A percentile compares a stretch with the other conserved stretches of the same genome.
Conservation (phyloP, 202 grass and related monocot species). For the Zizania palustris region DNA sequence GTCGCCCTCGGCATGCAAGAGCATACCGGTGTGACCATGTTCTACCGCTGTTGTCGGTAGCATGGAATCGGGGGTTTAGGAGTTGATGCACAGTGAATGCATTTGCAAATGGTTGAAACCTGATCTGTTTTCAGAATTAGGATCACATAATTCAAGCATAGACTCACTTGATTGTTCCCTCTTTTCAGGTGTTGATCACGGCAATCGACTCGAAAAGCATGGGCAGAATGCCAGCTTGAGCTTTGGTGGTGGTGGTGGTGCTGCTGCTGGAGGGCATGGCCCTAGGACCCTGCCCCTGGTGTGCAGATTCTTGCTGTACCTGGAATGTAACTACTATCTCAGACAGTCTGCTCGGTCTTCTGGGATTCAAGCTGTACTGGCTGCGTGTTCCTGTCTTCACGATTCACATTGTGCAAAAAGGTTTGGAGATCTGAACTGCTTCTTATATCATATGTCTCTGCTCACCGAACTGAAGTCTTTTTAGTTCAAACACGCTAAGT, state of each 20-base stretch:
- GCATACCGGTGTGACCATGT: conserved; percentile 19
- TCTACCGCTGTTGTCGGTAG: conserved; percentile 31
- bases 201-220: conserved; percentile 29
- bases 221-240: conserved; percentile 30
- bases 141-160: conserved; percentile 20
- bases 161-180: conserved; percentile 25
- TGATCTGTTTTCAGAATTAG: conserved; percentile 17
- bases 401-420: background rate
- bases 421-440: background rate
- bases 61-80: conserved; percentile 32
- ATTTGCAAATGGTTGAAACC: conserved; percentile 37
- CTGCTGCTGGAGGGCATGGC: conserved; percentile 9
- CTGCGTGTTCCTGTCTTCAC: conserved; percentile 1
- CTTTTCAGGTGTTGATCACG: conserved; percentile 39
- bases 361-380: conserved; percentile 14
- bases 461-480: background rate
- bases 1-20: conserved; percentile 33
- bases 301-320: conserved; percentile 32
- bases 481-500: background rate
- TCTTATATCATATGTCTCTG: background rate
- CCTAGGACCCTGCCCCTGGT: conserved; percentile 3
- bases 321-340: conserved; percentile 35
- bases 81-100: conserved; percentile 9
- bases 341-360: conserved; percentile 43
- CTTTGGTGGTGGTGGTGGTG: conserved; percentile 24